Evolutionary conservation across 805 yeast species (phyloP).

Genomic region (Suhomyces sp.): DNA sequence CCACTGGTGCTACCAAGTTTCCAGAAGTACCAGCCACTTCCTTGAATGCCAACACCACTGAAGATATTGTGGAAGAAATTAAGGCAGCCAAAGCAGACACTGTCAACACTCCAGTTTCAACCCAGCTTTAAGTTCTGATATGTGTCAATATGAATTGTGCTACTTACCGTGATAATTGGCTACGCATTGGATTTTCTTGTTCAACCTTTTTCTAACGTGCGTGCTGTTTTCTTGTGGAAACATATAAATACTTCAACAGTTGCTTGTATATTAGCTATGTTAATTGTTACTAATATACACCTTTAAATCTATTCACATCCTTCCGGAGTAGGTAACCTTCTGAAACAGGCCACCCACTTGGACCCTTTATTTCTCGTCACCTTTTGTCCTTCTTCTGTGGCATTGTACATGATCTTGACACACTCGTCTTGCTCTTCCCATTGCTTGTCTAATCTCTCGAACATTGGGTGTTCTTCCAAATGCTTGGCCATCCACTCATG

Average conservation of each 20-base stretch:
- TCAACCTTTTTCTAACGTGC: slow-evolving; percentile 5
- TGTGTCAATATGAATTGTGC: background rate
- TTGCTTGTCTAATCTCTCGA: slow-evolving; percentile 71
- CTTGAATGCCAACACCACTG: slow-evolving; percentile 11
- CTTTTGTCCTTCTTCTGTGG: slow-evolving; percentile 98
- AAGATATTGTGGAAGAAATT: slow-evolving; percentile 10
- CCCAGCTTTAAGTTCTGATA: slow-evolving; percentile 3
- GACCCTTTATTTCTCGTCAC: slow-evolving; percentile 86
- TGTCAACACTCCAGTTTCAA: background rate
- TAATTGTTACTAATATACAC: slow-evolving; percentile 2
- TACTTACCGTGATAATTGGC: background rate
- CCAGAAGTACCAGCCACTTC: slow-evolving; percentile 38
- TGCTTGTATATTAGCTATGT: slow-evolving; percentile 3
- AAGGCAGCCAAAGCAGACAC: slow-evolving; percentile 4
- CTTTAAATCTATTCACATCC: slow-evolving; percentile 15
- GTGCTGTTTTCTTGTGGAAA: slow-evolving; percentile 2
- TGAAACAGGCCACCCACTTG: slow-evolving; percentile 86
- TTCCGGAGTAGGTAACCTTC: slow-evolving; percentile 62
- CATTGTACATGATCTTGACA: slow-evolving; percentile 79
- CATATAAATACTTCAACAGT: slow-evolving; percentile 1
- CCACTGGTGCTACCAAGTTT: slow-evolving; percentile 38
- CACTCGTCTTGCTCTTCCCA: slow-evolving; percentile 82
- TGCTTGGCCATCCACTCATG: slow-evolving; percentile 97
- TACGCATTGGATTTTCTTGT: background rate
- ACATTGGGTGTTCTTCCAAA: slow-evolving; percentile 85